Conservation (phyloP, 441 rosid species). For the Flueggea neowawraea region DNA sequence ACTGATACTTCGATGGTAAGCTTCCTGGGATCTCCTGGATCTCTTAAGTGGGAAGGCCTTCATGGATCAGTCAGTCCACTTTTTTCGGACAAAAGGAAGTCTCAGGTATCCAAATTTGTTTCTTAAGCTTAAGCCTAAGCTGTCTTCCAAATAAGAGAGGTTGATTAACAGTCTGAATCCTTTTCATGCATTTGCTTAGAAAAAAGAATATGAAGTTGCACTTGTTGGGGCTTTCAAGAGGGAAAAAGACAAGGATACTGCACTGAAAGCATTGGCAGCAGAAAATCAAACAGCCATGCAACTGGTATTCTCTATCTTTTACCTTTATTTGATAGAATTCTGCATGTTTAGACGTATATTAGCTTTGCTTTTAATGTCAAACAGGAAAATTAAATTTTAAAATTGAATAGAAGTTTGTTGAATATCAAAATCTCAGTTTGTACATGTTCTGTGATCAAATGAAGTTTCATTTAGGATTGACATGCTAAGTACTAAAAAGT, state of each 20-base stretch:
- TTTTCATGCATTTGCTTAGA: constrained; percentile 37
- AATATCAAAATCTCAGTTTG: neutral
- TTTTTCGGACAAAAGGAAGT: constrained; percentile 46
- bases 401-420: neutral
- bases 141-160: constrained; percentile 1
- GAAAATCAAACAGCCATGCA: constrained; percentile 81
- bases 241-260: constrained; percentile 81
- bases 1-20: constrained; percentile 38
- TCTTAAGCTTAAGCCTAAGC: constrained; percentile 1
- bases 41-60: constrained; percentile 74
- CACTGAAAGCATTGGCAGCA: constrained; percentile 65
- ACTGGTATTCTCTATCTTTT: constrained; percentile 51
- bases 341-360: neutral
- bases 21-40: constrained; percentile 71
- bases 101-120: constrained; percentile 40
- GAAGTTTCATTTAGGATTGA: too few species aligned
- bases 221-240: constrained; percentile 87
- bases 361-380: neutral
- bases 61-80: constrained; percentile 82
- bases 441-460: too few species aligned
- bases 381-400: neutral
- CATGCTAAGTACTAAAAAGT: too few species aligned
- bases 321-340: constrained; percentile 2
- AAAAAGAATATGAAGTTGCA: constrained; percentile 77
- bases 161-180: constrained; percentile 8